Evolutionary conservation across 2,329 filamentous ascomycete species (phyloP).

Genomic region (Pseudogymnoascus sp.): DNA sequence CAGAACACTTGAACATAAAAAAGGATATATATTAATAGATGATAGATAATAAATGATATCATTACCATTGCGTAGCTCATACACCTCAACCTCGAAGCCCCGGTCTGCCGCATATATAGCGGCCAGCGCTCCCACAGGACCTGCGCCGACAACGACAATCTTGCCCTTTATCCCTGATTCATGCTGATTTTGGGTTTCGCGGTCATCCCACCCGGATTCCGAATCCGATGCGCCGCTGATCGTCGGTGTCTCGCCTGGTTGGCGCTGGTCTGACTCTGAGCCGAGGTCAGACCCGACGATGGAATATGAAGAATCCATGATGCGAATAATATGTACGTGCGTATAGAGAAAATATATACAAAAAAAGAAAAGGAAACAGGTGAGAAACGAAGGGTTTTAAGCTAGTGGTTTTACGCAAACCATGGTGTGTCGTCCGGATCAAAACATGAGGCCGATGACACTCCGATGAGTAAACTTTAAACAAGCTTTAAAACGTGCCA

Average conservation of each 20-base stretch:
- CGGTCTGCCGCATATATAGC: slow-evolving; percentile 85
- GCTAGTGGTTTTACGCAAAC: not conserved
- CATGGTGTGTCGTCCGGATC: not conserved
- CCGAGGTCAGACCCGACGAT: not conserved
- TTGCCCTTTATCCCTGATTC: not conserved
- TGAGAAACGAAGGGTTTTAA: not conserved
- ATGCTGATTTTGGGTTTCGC: not conserved
- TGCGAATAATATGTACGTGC: not conserved
- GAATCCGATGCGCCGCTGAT: not conserved
- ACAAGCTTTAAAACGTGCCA: not conserved
- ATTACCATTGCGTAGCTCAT: slow-evolving; percentile 83
- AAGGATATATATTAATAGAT: not conserved
- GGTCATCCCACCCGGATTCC: not conserved
- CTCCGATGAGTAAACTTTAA: slow-evolving; percentile 1
- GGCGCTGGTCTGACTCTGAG: not conserved
- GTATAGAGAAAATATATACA: not conserved
- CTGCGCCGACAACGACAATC: slow-evolving; percentile 73
- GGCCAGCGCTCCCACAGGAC: slow-evolving; percentile 85
- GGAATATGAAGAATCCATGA: not conserved
- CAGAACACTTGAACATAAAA: not conserved
- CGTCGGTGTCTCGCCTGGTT: not conserved
- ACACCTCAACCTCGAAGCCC: slow-evolving; percentile 85
- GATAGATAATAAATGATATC: not conserved
- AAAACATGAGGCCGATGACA: not conserved
- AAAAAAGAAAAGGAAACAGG: not conserved